phyloP scores from a whole-genome alignment of 495 filamentous ascomycete species.

The Talaromyces borbonicus region DNA sequence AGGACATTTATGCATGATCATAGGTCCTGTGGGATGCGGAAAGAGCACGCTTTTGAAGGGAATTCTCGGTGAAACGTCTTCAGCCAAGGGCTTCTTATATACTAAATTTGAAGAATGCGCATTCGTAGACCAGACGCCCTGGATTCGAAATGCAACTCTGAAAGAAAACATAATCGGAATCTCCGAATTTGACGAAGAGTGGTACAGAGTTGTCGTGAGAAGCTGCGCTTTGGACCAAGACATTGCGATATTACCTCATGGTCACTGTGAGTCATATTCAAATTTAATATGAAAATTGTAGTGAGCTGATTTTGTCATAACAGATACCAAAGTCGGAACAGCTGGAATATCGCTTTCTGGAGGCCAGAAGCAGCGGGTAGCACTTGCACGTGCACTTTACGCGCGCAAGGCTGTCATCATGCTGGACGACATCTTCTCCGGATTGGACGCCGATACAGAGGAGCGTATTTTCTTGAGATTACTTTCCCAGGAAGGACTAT shows the following conservation, averaged over 20 bases:
- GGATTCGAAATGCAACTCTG: slow-evolving; percentile 50
- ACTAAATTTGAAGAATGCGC: slow-evolving; percentile 31
- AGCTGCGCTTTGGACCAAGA: slow-evolving; percentile 51
- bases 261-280: slow-evolving; percentile 64
- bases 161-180: slow-evolving; percentile 48
- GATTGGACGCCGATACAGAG: slow-evolving; percentile 52
- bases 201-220: slow-evolving; percentile 52
- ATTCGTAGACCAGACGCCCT: slow-evolving; percentile 43
- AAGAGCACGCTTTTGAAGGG: slow-evolving; percentile 19
- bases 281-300: slow-evolving; percentile 35
- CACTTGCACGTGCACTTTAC: slow-evolving; percentile 50
- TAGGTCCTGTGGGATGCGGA: slow-evolving; percentile 22
- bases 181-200: slow-evolving; percentile 39
- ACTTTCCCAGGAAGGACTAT: slow-evolving; percentile 44
- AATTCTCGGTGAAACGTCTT: slow-evolving; percentile 25
- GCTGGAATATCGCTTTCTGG: slow-evolving; percentile 63
- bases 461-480: slow-evolving; percentile 47
- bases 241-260: slow-evolving; percentile 47
- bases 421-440: slow-evolving; percentile 52
- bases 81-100: slow-evolving; percentile 27
- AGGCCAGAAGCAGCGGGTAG: slow-evolving; percentile 67
- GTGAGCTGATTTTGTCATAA: background rate
- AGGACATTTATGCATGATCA: slow-evolving; percentile 20
- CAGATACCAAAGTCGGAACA: slow-evolving; percentile 2
- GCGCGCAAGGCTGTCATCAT: slow-evolving; percentile 39